These are phyloP conservation scores for Gyromitra esculenta DNA, from an alignment of 2,329 filamentous ascomycete species.

Conservation along the genomic window DNA sequence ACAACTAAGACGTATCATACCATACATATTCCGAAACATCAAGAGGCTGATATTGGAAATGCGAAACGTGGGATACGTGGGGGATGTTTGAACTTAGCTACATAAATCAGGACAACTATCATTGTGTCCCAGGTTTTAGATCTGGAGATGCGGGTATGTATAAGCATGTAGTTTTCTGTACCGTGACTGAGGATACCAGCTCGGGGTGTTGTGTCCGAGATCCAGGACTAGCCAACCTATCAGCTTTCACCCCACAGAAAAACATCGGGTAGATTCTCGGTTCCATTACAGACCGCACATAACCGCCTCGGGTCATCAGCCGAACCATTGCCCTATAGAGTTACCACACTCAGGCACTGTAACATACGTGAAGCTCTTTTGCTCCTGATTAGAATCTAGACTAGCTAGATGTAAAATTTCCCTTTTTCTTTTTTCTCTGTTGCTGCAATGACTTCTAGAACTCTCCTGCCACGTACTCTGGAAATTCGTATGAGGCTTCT, in stretches of 20 bases:
- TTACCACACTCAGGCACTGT: conserved; percentile 47
- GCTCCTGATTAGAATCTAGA: conserved; percentile 46
- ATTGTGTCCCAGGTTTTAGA: conserved; percentile 29
- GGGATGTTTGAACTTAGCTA: conserved; percentile 40
- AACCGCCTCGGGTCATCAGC: conserved; percentile 40
- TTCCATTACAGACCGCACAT: conserved; percentile 36
- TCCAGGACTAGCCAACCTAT: conserved; percentile 34
- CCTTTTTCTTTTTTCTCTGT: conserved; percentile 29
- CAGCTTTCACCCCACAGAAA: conserved; percentile 44
- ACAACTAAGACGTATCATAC: conserved; percentile 22
- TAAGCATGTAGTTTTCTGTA: conserved; percentile 33
- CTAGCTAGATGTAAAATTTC: conserved; percentile 40
- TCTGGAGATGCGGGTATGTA: not conserved
- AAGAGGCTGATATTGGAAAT: conserved; percentile 35
- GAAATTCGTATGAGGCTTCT: conserved; percentile 16
- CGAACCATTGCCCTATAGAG: conserved; percentile 41
- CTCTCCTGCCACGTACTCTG: conserved; percentile 43
- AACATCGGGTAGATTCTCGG: conserved; percentile 48
- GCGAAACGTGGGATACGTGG: conserved; percentile 50
- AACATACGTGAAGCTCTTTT: conserved; percentile 49
- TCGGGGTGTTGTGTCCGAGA: conserved; percentile 29
- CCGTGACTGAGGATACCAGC: conserved; percentile 25
- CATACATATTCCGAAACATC: conserved; percentile 49
- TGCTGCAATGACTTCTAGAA: conserved; percentile 16
- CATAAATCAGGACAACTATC: conserved; percentile 31